These are phyloP conservation scores for Leucosporidium creatinivorum DNA, from an alignment of 768 basidiomycete species.

Conservation along the genomic window DNA sequence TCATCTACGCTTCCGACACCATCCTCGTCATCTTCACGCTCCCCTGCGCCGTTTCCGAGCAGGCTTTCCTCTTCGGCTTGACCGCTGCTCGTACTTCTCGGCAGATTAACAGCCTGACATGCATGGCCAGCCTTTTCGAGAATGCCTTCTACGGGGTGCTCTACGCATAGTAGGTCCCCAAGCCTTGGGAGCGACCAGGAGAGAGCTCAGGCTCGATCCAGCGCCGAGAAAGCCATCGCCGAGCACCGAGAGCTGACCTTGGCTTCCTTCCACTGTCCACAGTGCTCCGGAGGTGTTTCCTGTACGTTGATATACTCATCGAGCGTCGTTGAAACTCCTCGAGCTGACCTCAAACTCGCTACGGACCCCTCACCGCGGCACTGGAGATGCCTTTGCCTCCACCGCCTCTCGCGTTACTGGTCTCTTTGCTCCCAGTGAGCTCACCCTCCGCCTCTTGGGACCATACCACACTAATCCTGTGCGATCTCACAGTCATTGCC, in stretches of 20 bases:
- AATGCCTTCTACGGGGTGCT: not conserved
- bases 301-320: too few relatives aligned
- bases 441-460: too few relatives aligned
- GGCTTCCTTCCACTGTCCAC: too few relatives aligned
- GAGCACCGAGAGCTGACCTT: too few relatives aligned
- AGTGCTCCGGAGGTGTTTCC: too few relatives aligned
- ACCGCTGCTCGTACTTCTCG: not conserved
- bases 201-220: too few relatives aligned
- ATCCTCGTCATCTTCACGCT: too few relatives aligned
- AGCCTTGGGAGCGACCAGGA: too few relatives aligned
- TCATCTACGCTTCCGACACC: not conserved
- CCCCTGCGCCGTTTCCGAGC: not conserved
- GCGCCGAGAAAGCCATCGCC: too few relatives aligned
- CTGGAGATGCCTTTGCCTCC: not conserved
- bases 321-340: too few relatives aligned
- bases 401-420: not conserved
- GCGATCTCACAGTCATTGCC: not conserved
- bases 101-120: not conserved
- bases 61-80: not conserved
- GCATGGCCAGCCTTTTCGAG: not conserved
- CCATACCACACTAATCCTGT: not conserved
- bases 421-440: constrained; percentile 1
- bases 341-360: too few relatives aligned
- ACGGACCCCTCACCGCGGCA: constrained; percentile 1
- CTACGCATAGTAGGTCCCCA: too few relatives aligned